Percentiles rank a stretch among this genome's conserved stretches.
Evolutionary conservation across 2,329 filamentous ascomycete species (phyloP).

Genomic region (Botrytis tulipae): DNA sequence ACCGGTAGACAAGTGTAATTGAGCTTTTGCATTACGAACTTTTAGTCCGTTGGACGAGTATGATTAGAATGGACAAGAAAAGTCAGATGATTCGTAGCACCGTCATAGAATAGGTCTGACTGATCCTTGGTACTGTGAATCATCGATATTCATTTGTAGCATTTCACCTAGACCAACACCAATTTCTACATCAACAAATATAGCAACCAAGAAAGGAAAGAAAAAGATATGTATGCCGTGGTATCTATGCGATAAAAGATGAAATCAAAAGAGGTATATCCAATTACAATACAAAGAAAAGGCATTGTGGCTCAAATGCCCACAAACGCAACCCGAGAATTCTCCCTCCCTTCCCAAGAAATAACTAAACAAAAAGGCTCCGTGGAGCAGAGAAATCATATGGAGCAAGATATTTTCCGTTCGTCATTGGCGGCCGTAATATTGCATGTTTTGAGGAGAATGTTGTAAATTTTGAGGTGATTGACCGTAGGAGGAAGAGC

Average conservation of each 20-base stretch:
- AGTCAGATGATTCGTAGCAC: background rate
- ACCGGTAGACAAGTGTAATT: background rate
- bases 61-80: background rate
- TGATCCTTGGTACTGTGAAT: background rate
- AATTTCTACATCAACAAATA: background rate
- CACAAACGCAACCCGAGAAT: background rate
- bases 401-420: slow-evolving; percentile 15
- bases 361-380: background rate
- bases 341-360: background rate
- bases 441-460: slow-evolving; percentile 24
- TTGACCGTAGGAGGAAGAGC: slow-evolving; percentile 33
- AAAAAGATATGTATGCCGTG: slow-evolving; percentile 26
- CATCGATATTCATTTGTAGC: background rate
- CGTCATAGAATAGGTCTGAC: background rate
- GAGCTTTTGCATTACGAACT: background rate
- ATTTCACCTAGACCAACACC: background rate
- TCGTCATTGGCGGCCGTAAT: slow-evolving; percentile 29
- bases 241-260: slow-evolving; percentile 32
- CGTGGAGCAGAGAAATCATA: background rate
- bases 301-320: background rate
- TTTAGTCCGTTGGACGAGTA: background rate
- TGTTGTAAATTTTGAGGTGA: slow-evolving; percentile 29
- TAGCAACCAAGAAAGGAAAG: slow-evolving; percentile 9
- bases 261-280: slow-evolving; percentile 22
- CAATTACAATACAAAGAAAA: slow-evolving; percentile 12